Evolutionary conservation across 2,329 filamentous ascomycete genomes (phyloP).

Genomic region (Epichloe elymi): DNA sequence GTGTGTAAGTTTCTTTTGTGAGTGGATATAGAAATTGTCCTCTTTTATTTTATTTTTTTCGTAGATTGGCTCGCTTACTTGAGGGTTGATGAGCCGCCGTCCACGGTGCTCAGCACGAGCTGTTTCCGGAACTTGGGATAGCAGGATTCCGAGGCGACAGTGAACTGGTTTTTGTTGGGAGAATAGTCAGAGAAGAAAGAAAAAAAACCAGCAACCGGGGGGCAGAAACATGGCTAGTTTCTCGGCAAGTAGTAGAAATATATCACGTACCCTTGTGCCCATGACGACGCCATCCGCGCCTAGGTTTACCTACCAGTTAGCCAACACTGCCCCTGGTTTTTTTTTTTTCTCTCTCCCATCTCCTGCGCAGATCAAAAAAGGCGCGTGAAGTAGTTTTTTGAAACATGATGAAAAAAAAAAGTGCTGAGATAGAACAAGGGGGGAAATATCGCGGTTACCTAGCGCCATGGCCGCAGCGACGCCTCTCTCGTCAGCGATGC

Average conservation of each 20-base stretch:
- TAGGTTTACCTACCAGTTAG: neutral
- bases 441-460: slow-evolving; percentile 22
- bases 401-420: too few species aligned
- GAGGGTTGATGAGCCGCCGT: slow-evolving; percentile 31
- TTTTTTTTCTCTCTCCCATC: too few species aligned
- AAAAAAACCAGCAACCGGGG: neutral
- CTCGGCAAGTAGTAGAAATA: neutral
- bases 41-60: too few species aligned
- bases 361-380: too few species aligned
- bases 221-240: neutral
- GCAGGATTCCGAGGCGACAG: slow-evolving; percentile 29
- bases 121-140: slow-evolving; percentile 28
- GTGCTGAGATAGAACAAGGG: too few species aligned
- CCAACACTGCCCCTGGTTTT: too few species aligned
- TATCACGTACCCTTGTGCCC: slow-evolving; percentile 26
- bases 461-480: slow-evolving; percentile 41
- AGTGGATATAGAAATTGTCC: neutral
- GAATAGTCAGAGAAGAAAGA: neutral
- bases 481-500: slow-evolving; percentile 42
- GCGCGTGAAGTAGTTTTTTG: too few species aligned
- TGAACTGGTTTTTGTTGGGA: slow-evolving; percentile 20
- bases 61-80: slow-evolving; percentile 21
- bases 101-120: slow-evolving; percentile 25
- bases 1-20: too few species aligned
- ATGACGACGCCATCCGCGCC: slow-evolving; percentile 31